Conservation (phyloP, 2,329 filamentous ascomycete species). For the Alternaria tenuissima region DNA sequence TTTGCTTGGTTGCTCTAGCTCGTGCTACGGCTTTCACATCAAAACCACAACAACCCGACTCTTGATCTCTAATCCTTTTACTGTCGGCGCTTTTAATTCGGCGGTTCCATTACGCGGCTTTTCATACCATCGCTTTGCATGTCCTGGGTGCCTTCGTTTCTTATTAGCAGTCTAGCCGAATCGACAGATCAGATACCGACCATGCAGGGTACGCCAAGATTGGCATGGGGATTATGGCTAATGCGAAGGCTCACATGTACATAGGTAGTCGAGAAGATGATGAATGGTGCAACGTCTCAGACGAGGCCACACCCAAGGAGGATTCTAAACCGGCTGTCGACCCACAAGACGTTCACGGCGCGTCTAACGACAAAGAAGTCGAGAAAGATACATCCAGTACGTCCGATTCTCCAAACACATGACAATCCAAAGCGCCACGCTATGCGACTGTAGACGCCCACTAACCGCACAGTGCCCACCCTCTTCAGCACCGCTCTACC, state of each 20-base stretch:
- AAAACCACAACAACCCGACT: background rate
- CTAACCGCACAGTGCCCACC: constrained; percentile 28
- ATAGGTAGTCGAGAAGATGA: constrained; percentile 12
- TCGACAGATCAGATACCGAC: background rate
- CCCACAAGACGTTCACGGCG: too few relatives aligned
- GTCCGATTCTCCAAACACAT: background rate
- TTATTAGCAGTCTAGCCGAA: background rate
- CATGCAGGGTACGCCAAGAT: constrained; percentile 1
- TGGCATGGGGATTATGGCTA: too few relatives aligned
- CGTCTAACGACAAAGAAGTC: constrained; percentile 7
- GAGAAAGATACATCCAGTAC: constrained; percentile 24
- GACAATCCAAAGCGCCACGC: too few relatives aligned
- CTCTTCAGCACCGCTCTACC: constrained; percentile 35
- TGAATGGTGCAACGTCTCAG: constrained; percentile 19
- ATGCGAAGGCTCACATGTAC: background rate
- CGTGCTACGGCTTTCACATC: background rate
- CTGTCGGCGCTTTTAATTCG: background rate
- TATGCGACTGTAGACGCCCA: too few relatives aligned
- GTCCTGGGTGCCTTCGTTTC: background rate
- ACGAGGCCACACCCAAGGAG: background rate
- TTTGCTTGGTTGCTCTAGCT: background rate
- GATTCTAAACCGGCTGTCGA: background rate
- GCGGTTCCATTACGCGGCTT: background rate
- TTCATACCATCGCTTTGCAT: background rate
- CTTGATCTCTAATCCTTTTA: background rate